phyloP scores from a whole-genome alignment of 257 asterid species.

The Striga asiatica region DNA sequence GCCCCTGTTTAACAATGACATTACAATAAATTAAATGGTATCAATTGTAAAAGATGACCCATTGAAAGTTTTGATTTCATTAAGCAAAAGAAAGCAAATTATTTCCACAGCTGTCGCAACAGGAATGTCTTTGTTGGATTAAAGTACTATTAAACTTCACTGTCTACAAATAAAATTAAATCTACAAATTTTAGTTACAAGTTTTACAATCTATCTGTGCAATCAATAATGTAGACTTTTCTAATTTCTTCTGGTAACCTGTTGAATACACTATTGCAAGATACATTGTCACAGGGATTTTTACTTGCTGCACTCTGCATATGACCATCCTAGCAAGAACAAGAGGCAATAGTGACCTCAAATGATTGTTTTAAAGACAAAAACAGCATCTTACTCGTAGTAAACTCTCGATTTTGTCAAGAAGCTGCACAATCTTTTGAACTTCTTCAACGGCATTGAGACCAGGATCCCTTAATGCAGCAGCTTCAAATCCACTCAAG shows the following conservation, averaged over 20 bases:
- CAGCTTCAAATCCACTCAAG: conserved; percentile 96
- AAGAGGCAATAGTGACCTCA: neutral
- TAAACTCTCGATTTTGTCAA: conserved; percentile 58
- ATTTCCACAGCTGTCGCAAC: no score
- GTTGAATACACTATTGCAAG: neutral
- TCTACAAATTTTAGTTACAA: neutral
- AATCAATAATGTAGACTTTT: neutral
- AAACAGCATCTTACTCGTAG: conserved; percentile 45
- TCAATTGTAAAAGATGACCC: neutral
- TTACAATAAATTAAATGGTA: conserved; percentile 6
- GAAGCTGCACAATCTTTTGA: conserved; percentile 52
- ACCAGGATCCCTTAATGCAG: conserved; percentile 85
- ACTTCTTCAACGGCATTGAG: conserved; percentile 69
- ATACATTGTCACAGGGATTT: no score
- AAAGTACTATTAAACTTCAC: neutral
- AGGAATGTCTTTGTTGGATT: neutral
- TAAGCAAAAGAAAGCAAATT: neutral
- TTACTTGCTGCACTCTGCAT: no score
- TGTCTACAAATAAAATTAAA: neutral
- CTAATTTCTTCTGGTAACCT: neutral
- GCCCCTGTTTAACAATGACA: conserved; percentile 43
- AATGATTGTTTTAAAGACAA: neutral
- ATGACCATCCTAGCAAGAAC: no score
- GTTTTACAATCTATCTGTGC: neutral
- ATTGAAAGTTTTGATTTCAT: conserved; percentile 1